Evolutionary conservation across 768 basidiomycete genomes (phyloP).

Genomic region (Russula ochroleuca): DNA sequence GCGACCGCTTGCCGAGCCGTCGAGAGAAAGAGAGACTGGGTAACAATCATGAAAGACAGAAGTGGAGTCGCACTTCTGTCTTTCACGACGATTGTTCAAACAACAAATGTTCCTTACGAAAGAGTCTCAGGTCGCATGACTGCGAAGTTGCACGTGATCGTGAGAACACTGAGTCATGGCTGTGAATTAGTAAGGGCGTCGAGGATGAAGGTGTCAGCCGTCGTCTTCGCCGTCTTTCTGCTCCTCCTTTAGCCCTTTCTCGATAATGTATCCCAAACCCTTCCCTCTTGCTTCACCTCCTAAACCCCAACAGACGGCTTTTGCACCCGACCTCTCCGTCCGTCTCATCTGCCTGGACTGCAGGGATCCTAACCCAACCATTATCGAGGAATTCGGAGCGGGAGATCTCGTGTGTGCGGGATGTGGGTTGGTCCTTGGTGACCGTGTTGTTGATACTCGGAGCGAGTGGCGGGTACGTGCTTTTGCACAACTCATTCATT

Average conservation of each 20-base stretch:
- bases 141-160: not conserved
- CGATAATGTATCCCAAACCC: slow-evolving; percentile 42
- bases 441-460: slow-evolving; percentile 93
- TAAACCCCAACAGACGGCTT: slow-evolving; percentile 56
- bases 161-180: not conserved
- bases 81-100: too few relatives aligned
- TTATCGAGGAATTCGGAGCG: slow-evolving; percentile 95
- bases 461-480: slow-evolving; percentile 93
- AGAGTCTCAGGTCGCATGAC: too few relatives aligned
- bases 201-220: not conserved
- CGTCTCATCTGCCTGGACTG: slow-evolving; percentile 95
- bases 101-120: too few relatives aligned
- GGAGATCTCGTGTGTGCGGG: slow-evolving; percentile 95
- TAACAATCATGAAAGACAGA: too few relatives aligned
- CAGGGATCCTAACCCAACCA: slow-evolving; percentile 86
- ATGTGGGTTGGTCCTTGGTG: slow-evolving; percentile 93
- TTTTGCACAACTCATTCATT: slow-evolving; percentile 22
- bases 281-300: slow-evolving; percentile 67
- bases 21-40: too few relatives aligned
- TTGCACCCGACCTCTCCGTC: slow-evolving; percentile 79
- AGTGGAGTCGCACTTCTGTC: too few relatives aligned
- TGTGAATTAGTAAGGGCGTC: not conserved
- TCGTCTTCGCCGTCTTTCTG: not conserved
- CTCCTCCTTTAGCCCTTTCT: not conserved
- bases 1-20: too few relatives aligned